Conservation (phyloP, 2,329 filamentous ascomycete species). For the Elsinoe perseae region DNA sequence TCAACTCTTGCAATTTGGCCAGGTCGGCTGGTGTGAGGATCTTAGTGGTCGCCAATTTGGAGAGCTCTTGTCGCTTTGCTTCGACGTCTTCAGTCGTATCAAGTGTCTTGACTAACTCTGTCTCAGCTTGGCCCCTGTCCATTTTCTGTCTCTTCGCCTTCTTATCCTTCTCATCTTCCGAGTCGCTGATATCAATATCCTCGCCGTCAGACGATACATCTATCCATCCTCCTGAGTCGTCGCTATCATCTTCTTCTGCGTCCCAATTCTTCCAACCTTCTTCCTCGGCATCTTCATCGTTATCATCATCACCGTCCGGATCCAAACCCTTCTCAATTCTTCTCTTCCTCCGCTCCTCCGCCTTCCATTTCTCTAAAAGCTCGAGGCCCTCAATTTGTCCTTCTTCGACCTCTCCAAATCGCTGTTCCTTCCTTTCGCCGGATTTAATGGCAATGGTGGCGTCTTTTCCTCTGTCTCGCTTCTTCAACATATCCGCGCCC, state of each 20-base stretch:
- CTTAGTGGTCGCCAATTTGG: slow-evolving; percentile 79
- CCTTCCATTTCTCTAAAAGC: slow-evolving; percentile 85
- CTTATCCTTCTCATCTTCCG: slow-evolving; percentile 60
- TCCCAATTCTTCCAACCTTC: slow-evolving; percentile 52
- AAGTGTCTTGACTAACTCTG: slow-evolving; percentile 10
- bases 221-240: slow-evolving; percentile 86
- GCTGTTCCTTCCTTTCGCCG: slow-evolving; percentile 66
- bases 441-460: slow-evolving; percentile 73
- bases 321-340: slow-evolving; percentile 60
- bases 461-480: slow-evolving; percentile 83
- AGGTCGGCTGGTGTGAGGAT: slow-evolving; percentile 94
- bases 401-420: slow-evolving; percentile 72
- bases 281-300: slow-evolving; percentile 51
- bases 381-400: slow-evolving; percentile 90
- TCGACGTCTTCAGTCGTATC: slow-evolving; percentile 28
- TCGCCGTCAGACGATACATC: slow-evolving; percentile 76
- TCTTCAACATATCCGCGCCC: slow-evolving; percentile 78
- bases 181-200: slow-evolving; percentile 63
- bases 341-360: slow-evolving; percentile 72
- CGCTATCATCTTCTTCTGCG: slow-evolving; percentile 53
- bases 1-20: slow-evolving; percentile 86
- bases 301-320: slow-evolving; percentile 52
- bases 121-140: slow-evolving; percentile 36
- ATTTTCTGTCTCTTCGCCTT: slow-evolving; percentile 55
- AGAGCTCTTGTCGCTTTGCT: slow-evolving; percentile 35